A percentile compares a stretch with the other conserved stretches of the same genome.
Conservation (phyloP, 176 grass and related monocot species). For the Luzula sylvatica region DNA sequence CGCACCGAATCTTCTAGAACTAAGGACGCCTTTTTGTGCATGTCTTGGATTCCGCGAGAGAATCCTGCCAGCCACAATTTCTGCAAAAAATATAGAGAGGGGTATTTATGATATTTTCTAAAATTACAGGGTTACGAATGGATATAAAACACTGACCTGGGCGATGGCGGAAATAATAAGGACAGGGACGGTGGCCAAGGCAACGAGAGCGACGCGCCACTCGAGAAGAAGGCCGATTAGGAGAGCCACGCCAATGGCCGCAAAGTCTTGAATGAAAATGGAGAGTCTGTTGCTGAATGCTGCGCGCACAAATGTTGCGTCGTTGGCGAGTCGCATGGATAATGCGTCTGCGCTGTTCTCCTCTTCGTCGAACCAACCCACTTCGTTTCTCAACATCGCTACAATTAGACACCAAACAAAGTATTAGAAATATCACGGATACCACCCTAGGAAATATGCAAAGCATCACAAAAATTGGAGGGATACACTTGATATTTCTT, state of each 20-base stretch:
- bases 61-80: slow-evolving; percentile 99
- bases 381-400: slow-evolving; percentile 96
- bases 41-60: slow-evolving; percentile 98
- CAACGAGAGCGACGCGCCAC: slow-evolving; percentile 93
- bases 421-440: slow-evolving; percentile 26
- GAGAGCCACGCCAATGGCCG: slow-evolving; percentile 75
- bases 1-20: slow-evolving; percentile 98
- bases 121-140: background rate
- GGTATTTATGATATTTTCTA: too few relatives aligned
- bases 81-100: slow-evolving; percentile 32
- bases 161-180: slow-evolving; percentile 93
- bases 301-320: slow-evolving; percentile 97
- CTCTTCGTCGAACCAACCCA: slow-evolving; percentile 98
- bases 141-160: slow-evolving; percentile 49
- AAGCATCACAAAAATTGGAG: too few relatives aligned
- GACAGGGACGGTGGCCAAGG: slow-evolving; percentile 81
- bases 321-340: slow-evolving; percentile 94
- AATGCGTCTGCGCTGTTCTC: slow-evolving; percentile 89
- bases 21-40: slow-evolving; percentile 96
- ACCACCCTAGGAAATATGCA: too few relatives aligned
- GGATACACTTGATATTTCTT: too few relatives aligned
- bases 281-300: slow-evolving; percentile 97
- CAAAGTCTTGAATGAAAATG: slow-evolving; percentile 95
- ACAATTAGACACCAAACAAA: too few relatives aligned
- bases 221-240: slow-evolving; percentile 88